These are phyloP conservation scores for Parasarocladium wereldwijsianum DNA, from an alignment of 2,329 filamentous ascomycete genomes.

Conservation along the genomic window DNA sequence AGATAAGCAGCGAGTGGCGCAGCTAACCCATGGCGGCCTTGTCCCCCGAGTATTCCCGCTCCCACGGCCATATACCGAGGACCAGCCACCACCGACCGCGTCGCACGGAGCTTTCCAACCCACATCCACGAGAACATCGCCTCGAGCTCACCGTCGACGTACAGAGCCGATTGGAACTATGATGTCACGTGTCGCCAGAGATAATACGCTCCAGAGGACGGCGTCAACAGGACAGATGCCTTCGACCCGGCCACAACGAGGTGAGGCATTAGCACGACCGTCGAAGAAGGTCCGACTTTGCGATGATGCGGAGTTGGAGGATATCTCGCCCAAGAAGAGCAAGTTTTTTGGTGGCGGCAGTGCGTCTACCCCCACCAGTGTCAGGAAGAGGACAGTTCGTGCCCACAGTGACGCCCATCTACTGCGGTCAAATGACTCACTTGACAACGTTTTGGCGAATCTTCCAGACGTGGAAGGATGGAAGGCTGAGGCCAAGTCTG, in stretches of 20 bases:
- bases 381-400: slow-evolving; percentile 11
- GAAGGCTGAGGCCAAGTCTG: slow-evolving; percentile 20
- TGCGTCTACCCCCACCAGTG: slow-evolving; percentile 8
- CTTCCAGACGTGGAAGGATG: slow-evolving; percentile 38
- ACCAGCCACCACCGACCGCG: slow-evolving; percentile 9
- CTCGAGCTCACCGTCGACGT: slow-evolving; percentile 30
- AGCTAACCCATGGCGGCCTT: slow-evolving; percentile 31
- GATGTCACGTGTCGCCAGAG: slow-evolving; percentile 15
- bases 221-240: too few relatives aligned
- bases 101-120: slow-evolving; percentile 6
- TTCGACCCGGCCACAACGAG: slow-evolving; percentile 7
- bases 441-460: slow-evolving; percentile 36
- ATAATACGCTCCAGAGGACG: slow-evolving; percentile 6
- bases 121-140: slow-evolving; percentile 15
- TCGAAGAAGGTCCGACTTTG: slow-evolving; percentile 44
- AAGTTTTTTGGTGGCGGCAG: slow-evolving; percentile 32
- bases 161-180: slow-evolving; percentile 37
- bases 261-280: slow-evolving; percentile 22
- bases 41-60: slow-evolving; percentile 43
- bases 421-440: slow-evolving; percentile 41
- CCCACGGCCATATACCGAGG: slow-evolving; percentile 40
- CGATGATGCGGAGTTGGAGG: slow-evolving; percentile 22
- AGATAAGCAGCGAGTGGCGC: slow-evolving; percentile 31
- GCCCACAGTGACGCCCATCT: slow-evolving; percentile 23
- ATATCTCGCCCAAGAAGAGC: slow-evolving; percentile 28